A percentile compares a stretch with the other conserved stretches of the same genome.
These are phyloP conservation scores for Psilocybe sp. DNA, from an alignment of 768 basidiomycete species.

Conservation along the genomic window DNA sequence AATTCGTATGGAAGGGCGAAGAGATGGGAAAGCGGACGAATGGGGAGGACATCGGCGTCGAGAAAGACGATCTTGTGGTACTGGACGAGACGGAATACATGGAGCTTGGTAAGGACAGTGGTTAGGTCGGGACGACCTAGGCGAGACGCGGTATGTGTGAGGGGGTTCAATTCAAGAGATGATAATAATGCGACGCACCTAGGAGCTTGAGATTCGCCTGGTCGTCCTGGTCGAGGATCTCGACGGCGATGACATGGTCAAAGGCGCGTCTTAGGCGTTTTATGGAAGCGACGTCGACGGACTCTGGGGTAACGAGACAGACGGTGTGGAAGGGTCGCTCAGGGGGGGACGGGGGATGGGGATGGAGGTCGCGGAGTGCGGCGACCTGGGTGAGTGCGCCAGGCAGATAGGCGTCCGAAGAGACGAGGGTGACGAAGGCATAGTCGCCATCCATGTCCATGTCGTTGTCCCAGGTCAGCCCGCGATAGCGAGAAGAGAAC, in stretches of 20 bases:
- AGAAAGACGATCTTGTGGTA: constrained; percentile 87
- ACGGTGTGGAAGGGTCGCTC: constrained; percentile 76
- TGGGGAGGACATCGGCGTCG: constrained; percentile 88
- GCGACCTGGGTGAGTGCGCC: constrained; percentile 87
- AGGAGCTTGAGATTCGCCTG: constrained; percentile 70
- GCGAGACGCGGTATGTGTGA: constrained; percentile 6
- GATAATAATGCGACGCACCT: constrained; percentile 51
- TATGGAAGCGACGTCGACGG: constrained; percentile 79
- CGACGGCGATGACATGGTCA: constrained; percentile 88
- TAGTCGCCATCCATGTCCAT: constrained; percentile 58
- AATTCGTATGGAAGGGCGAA: constrained; percentile 82
- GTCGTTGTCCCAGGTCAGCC: constrained; percentile 19
- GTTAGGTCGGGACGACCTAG: constrained; percentile 92
- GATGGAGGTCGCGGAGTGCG: constrained; percentile 80
- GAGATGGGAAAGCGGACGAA: constrained; percentile 89
- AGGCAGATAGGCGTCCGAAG: constrained; percentile 89
- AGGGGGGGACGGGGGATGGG: constrained; percentile 50
- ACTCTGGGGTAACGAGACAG: constrained; percentile 93
- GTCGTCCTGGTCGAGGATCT: constrained; percentile 74
- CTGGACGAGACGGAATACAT: constrained; percentile 88
- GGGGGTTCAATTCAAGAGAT: constrained; percentile 12
- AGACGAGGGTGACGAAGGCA: constrained; percentile 91
- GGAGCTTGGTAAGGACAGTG: constrained; percentile 93
- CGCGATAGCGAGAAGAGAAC: constrained; percentile 15
- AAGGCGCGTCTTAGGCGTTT: constrained; percentile 78